Base-by-base conservation (phyloP, 2,329 filamentous ascomycete genomes). In the Macrophomina tecta region DNA sequence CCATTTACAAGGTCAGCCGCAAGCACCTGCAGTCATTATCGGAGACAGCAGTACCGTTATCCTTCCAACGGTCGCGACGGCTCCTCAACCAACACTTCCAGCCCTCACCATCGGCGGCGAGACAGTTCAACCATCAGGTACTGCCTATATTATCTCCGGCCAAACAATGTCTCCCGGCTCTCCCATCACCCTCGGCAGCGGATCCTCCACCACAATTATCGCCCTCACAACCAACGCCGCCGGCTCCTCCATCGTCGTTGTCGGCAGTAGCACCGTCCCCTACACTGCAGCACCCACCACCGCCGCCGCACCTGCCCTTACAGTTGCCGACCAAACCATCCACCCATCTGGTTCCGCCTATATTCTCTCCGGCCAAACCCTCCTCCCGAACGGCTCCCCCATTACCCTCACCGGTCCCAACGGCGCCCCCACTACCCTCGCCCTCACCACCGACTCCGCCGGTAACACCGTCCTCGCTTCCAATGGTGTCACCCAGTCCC, bases 1-100 rank as follows among this genome's bases (percentile, higher is more conserved):
- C 16, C 45, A 46, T 9, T 28, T 38, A 8, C 58, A 55, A 36
- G 34, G 14, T n/a, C 53, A 58, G 16, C 34, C 60, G 5, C 72
- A 76, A 14, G 72, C 74, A 7, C 72, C 71, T 36, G 74, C 74
- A 28, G 67, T 76, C 2, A 73, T 73, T 1, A 75, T 73, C 9
- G 69, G 67, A 16, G 73, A 71, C 63, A 73, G 73, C 5, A 75
- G 72, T 42, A 74, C 73, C 30, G 72, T 70, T 1, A 70, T 72
- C 5, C 65, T 75, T 12, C 74, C 70, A 12, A 73, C 74, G 5
- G 75, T 72, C 1, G 62, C 75, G 36, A 4, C 36, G 76, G 7
- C 70, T 18, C 70, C 36, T 28, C 6, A 28, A 8, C 40, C 30
- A 71, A 11, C 58, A 3, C 45, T 46, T 23, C 32, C 60, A 14